Base-by-base conservation (phyloP, 2,329 filamentous ascomycete species). In the Talaromyces sp. region DNA sequence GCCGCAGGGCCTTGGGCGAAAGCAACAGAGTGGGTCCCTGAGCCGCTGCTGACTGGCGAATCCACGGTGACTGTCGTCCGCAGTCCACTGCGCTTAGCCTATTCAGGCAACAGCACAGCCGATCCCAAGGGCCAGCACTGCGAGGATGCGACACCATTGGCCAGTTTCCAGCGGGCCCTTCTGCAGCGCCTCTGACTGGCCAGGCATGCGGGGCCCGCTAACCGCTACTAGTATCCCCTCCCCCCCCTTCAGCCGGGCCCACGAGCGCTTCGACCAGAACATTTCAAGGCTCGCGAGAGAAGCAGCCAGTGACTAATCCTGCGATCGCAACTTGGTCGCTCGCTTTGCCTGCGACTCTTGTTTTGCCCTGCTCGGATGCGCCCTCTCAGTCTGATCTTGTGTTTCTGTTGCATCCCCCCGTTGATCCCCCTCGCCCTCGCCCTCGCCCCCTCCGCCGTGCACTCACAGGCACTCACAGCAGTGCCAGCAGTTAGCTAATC, bases 101-200 rank as follows among this genome's bases (percentile, higher is more conserved):
- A 27, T 58, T 53, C 4, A 30, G 42, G 56, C 9, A 33, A 42
- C 7, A n/a, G 23, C 7, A 33, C 23, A 12, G 56, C 50, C 36
- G 56, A 59, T 61, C 51, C 16, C 27, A 56, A 56, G 60, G 47
- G 47, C 40, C 16, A 16, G 52, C 23, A 31, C n/a, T 16, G 7
- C 50, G 18, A 55, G 28, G 27, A 34, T 18, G 40, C 4, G 6
- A 9, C 14, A 2, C 10, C n/a, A 62, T 10, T 60, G 61, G 61
- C 31, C 12, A 31, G 7, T 16, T 4, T 7, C 2, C n/a, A 27
- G 44, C 18, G 44, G 44, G 18, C 4, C 18, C 44, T 23, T 4
- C 18, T 27, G 8, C 18, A 7, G 44, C 44, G 6, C 4, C n/a
- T 16, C 44, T 47, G 23, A 47, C 44, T 47, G 44, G 44, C 44